phyloP scores from a whole-genome alignment of 441 rosid genomes.

The Eruca vesicaria region DNA sequence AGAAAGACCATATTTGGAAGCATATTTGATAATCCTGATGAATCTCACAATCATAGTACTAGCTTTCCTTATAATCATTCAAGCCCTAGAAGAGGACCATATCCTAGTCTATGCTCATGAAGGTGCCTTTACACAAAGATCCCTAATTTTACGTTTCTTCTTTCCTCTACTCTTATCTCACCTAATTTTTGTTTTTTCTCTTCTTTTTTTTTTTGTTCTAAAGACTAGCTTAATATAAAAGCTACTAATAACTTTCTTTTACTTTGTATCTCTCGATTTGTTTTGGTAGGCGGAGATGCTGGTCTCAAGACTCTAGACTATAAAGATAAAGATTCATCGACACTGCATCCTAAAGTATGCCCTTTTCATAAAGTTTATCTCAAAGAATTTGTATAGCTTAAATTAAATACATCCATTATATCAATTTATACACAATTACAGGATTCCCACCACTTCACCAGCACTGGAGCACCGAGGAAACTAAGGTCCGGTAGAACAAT shows the following conservation, averaged over 20 bases:
- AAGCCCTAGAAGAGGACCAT: slow-evolving; percentile 20
- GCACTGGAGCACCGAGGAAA: slow-evolving; percentile 6
- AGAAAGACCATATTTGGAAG: background rate
- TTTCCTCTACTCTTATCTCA: background rate
- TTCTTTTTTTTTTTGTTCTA: background rate
- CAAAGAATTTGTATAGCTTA: background rate
- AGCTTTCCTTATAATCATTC: slow-evolving; percentile 11
- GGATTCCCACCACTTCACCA: background rate
- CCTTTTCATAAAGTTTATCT: background rate
- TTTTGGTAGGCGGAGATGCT: slow-evolving; percentile 12
- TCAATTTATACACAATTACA: background rate
- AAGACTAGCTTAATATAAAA: background rate
- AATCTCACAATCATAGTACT: background rate
- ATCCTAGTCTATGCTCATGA: slow-evolving; percentile 20
- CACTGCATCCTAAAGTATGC: background rate
- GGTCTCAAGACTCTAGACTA: slow-evolving; percentile 8
- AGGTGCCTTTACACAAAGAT: slow-evolving; percentile 27
- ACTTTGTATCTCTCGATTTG: background rate
- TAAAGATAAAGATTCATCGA: background rate
- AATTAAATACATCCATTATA: background rate
- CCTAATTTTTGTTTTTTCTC: background rate
- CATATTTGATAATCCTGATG: background rate
- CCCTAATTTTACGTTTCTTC: slow-evolving; percentile 2
- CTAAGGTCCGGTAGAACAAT: slow-evolving; percentile 13
- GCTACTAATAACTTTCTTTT: background rate